Conservation (phyloP, 768 basidiomycete genomes). For the Lactarius sanguifluus region DNA sequence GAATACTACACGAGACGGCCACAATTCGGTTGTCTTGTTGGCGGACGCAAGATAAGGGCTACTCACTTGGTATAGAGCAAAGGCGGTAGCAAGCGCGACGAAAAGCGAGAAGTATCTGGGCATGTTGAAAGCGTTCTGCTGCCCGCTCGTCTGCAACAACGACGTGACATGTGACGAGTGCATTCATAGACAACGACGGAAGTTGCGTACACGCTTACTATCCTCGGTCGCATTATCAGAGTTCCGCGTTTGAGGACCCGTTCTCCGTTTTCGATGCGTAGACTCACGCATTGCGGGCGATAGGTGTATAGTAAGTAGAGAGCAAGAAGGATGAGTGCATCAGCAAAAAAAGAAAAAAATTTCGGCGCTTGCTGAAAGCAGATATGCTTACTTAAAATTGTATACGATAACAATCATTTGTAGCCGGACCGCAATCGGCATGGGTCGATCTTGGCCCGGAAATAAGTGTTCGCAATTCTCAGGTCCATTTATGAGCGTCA, state of each 20-base stretch:
- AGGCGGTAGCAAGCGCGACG: slow-evolving; percentile 2
- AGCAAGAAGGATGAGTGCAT: background rate
- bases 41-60: background rate
- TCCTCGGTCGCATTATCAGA: background rate
- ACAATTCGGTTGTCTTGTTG: background rate
- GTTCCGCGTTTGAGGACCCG: background rate
- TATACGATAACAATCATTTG: too few relatives aligned
- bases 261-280: slow-evolving; percentile 17
- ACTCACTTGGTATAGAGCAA: slow-evolving; percentile 22
- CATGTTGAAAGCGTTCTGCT: background rate
- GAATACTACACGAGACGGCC: slow-evolving; percentile 17
- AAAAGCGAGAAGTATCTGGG: slow-evolving; percentile 6
- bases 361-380: too few relatives aligned
- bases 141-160: background rate
- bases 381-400: too few relatives aligned
- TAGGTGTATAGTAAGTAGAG: background rate
- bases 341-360: too few relatives aligned
- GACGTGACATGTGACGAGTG: background rate
- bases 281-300: slow-evolving; percentile 3
- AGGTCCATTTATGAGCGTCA: too few relatives aligned
- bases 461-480: too few relatives aligned
- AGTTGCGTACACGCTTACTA: slow-evolving; percentile 11
- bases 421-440: too few relatives aligned
- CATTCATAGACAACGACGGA: background rate
- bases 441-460: too few relatives aligned